Evolutionary conservation across 2,329 filamentous ascomycete genomes (phyloP).

Genomic region (Xylariaceae sp.): DNA sequence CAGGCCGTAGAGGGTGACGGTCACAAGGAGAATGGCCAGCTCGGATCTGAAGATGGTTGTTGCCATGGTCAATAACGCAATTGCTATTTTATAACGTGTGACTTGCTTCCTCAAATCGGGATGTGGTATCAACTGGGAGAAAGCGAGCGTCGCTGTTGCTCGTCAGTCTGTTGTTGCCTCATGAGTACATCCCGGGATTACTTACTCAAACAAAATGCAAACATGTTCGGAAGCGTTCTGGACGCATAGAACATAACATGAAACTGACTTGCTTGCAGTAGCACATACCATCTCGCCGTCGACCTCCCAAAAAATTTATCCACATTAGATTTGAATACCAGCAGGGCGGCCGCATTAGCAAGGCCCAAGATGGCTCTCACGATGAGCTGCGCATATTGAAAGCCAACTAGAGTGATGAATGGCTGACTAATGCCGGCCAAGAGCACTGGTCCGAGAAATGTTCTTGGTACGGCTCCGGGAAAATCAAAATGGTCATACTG

Average conservation of each 20-base stretch:
- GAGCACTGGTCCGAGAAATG: slow-evolving; percentile 81
- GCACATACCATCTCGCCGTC: slow-evolving; percentile 77
- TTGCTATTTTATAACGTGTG: slow-evolving; percentile 64
- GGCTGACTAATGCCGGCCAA: slow-evolving; percentile 77
- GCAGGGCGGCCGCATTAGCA: slow-evolving; percentile 72
- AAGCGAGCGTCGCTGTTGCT: slow-evolving; percentile 67
- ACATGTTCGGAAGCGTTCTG: slow-evolving; percentile 93
- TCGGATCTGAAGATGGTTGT: slow-evolving; percentile 90
- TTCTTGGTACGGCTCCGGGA: slow-evolving; percentile 87
- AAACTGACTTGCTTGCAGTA: slow-evolving; percentile 84
- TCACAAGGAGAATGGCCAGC: slow-evolving; percentile 77
- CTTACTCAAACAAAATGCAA: slow-evolving; percentile 86
- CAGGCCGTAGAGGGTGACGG: slow-evolving; percentile 70
- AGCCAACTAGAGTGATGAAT: slow-evolving; percentile 61
- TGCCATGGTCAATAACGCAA: slow-evolving; percentile 79
- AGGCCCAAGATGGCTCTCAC: slow-evolving; percentile 80
- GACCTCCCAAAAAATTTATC: slow-evolving; percentile 69
- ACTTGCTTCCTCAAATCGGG: slow-evolving; percentile 38
- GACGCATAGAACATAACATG: slow-evolving; percentile 93
- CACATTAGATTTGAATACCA: slow-evolving; percentile 69
- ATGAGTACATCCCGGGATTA: slow-evolving; percentile 26
- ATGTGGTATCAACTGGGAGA: slow-evolving; percentile 53
- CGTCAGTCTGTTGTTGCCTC: slow-evolving; percentile 2
- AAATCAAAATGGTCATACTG: slow-evolving; percentile 91
- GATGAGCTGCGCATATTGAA: slow-evolving; percentile 62